Conservation (phyloP, 495 filamentous ascomycete species). For the Neohortaea acidophila region DNA sequence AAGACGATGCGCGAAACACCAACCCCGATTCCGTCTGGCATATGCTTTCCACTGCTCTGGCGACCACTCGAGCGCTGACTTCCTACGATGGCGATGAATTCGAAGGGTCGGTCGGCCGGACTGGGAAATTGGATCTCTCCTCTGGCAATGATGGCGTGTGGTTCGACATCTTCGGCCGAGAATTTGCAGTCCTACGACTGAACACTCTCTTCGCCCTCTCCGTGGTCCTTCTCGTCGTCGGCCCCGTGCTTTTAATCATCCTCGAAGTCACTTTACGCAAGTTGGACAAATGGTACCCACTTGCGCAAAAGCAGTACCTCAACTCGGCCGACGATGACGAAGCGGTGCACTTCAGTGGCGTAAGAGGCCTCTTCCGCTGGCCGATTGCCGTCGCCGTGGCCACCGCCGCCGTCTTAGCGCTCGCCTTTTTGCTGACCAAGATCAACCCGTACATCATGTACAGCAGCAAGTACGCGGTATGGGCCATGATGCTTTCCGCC, state of each 20-base stretch:
- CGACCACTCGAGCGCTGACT: conserved; percentile 54
- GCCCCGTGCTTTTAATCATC: conserved; percentile 53
- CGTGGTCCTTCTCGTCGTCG: conserved; percentile 62
- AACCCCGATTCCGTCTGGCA: conserved; percentile 62
- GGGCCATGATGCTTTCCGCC: conserved; percentile 61
- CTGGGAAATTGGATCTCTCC: conserved; percentile 52
- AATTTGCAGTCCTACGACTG: conserved; percentile 63
- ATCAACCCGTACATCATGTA: conserved; percentile 79
- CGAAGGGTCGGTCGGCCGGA: conserved; percentile 40
- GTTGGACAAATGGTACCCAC: conserved; percentile 67
- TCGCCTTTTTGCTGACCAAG: conserved; percentile 63
- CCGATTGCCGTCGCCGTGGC: conserved; percentile 61
- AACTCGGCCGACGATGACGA: conserved; percentile 44
- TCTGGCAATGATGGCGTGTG: conserved; percentile 62
- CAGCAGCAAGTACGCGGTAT: conserved; percentile 66
- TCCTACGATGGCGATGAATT: conserved; percentile 55
- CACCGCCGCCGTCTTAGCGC: conserved; percentile 50
- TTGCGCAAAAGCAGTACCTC: conserved; percentile 45
- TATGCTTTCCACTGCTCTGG: conserved; percentile 72
- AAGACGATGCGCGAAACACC: conserved; percentile 68
- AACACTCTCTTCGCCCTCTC: conserved; percentile 77
- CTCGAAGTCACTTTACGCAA: conserved; percentile 52
- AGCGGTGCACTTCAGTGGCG: conserved; percentile 49
- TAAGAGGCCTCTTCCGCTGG: conserved; percentile 69
- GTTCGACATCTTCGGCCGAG: conserved; percentile 82